Evolutionary conservation across 2,329 filamentous ascomycete species (phyloP), one percentile per base, ranked within the genome.

Genomic region (Blumeriella jaapii): DNA sequence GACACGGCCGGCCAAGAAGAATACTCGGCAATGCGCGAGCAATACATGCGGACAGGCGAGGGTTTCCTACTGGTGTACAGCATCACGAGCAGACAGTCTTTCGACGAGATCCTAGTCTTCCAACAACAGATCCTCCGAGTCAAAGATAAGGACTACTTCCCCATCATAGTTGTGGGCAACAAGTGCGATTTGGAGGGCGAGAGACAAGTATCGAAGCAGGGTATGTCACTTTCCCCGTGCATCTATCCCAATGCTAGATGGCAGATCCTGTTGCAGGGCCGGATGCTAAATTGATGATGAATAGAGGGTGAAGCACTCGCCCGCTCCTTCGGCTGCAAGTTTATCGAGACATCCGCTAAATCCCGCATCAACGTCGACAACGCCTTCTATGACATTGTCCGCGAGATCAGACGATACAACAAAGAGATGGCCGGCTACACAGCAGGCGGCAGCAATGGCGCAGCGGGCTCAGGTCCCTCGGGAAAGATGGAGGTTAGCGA

Each of bases 111-210:
- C 61, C 82, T 86, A 64, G 94, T 86, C 31, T 96, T 96, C 65
- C 87, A 96, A 64, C 87, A 96, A 69, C 91, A 98, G 64, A 98
- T 98, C 59, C 70, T 98, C 51, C 71, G 91, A 52, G 91, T 98
- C 54, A 98, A 98, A 73, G 91, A 96, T 68, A 96, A 94, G 75
- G 91, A 98, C 65, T 94, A 95, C 62, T 98, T 98, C 69, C 91
- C 91, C 52, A 96, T 98, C 69, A 94, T 96, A 39, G 83, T 98
- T 29, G 91, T 96, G 26, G 91, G 86, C 53, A 98, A 98, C 75
- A 98, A 98, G 72, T 95, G 89, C 65, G 91, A 98, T 84, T 67
- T 98, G 60, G 89, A 95, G 56, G 69, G 70, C 52, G 89, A 98
- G 64, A 76, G 91, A 56, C 82, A 89, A 55, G 91, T 98, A 41